Base-by-base conservation (phyloP, 805 yeast genomes). In the Candida andamanensis region DNA sequence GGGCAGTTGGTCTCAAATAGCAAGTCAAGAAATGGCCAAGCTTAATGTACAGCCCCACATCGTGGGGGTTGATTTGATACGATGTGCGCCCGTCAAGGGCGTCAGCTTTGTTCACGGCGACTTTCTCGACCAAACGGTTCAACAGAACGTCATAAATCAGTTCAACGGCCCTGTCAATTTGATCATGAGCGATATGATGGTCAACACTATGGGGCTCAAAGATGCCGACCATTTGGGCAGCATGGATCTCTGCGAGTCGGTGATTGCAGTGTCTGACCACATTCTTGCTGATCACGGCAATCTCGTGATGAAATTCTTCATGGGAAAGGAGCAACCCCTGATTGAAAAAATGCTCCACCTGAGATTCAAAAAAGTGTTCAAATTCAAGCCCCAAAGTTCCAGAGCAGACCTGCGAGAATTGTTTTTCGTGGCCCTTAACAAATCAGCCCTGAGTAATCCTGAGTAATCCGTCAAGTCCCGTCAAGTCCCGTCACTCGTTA, bases 1-100 rank as follows among this genome's bases (percentile, higher is more conserved):
- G 0, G 96, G 96, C 0, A 87, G 95, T 3, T 86, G 96, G 96
- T 75, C 90, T 6, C 95, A 86, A 51, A 89, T 85, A 1, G 89
- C 90, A 0, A 58, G 72, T 6, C 74, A 73, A 32, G 54, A 72
- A 34, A 32, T 44, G 26, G 31, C 28, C 3, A 26, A 54, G 13
- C 32, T 19, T 10, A 20, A 18, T 8, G 23, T 29, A 1, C 50
- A 59, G 2, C 80, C 86, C 1, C 60, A 67, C 14, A 75, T 86
- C 3, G 50, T 86, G 9, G 96, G 96, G 4, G 84, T 87, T 8
- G 96, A 66, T 33, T 47, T 66, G 15, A 51, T 63, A 3, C 39
- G 44, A 15, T 57, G 63, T 26, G 44, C 47, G 12, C 66, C 70
- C 2, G 67, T 68, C 1, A 41, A 41, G 18, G 69, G 68, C 2